Conservation (phyloP, 2,329 filamentous ascomycete species). For the Ophiostoma piceae region DNA sequence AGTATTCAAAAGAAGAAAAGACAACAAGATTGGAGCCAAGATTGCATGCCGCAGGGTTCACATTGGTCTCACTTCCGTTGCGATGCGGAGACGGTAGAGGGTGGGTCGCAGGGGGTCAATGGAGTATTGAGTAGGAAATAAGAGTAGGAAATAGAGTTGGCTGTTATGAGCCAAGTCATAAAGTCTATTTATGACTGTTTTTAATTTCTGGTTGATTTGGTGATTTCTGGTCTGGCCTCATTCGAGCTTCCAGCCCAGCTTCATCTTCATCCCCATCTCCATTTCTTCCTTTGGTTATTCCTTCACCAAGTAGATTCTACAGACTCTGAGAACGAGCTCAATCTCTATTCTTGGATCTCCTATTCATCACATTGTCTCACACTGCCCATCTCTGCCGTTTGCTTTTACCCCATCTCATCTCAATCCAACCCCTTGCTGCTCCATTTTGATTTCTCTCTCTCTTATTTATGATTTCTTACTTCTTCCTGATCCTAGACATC, state of each 20-base stretch:
- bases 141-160: background rate
- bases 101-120: background rate
- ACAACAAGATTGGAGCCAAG: background rate
- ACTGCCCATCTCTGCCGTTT: background rate
- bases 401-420: background rate
- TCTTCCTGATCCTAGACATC: background rate
- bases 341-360: background rate
- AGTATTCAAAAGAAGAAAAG: background rate
- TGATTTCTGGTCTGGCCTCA: background rate
- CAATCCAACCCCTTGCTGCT: conserved; percentile 1
- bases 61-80: background rate
- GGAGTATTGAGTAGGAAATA: too few species aligned
- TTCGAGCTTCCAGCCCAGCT: background rate
- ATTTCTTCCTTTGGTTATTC: too few species aligned
- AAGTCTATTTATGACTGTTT: background rate
- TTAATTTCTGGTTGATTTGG: background rate
- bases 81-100: background rate
- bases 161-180: background rate
- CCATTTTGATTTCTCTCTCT: too few species aligned
- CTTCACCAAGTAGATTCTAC: too few species aligned
- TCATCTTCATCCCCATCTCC: too few species aligned
- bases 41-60: conserved; percentile 4
- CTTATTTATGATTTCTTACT: too few species aligned
- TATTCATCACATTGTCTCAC: background rate
- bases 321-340: too few species aligned